phyloP scores from a whole-genome alignment of 768 basidiomycete species.

The Guyanaporus albipodus region DNA sequence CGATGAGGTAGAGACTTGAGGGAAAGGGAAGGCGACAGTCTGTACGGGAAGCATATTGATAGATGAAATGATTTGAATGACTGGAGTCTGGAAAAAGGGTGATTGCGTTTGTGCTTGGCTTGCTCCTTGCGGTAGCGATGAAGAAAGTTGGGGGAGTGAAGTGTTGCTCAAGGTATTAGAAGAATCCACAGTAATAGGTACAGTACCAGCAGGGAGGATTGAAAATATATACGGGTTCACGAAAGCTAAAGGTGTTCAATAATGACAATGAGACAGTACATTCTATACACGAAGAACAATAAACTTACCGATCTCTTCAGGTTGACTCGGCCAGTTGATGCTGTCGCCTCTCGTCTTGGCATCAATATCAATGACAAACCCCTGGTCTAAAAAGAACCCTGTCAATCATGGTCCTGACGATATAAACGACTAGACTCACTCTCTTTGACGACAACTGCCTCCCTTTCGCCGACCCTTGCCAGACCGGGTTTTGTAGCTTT shows the following conservation, averaged over 20 bases:
- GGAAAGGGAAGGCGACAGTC: slow-evolving; percentile 62
- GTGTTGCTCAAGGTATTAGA: slow-evolving; percentile 16
- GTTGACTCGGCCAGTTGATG: slow-evolving; percentile 74
- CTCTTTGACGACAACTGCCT: slow-evolving; percentile 74
- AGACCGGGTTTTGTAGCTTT: slow-evolving; percentile 62
- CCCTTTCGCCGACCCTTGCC: slow-evolving; percentile 51
- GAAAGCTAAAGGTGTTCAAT: slow-evolving; percentile 47
- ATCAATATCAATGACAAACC: slow-evolving; percentile 58
- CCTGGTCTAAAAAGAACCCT: slow-evolving; percentile 49
- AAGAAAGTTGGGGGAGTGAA: slow-evolving; percentile 7
- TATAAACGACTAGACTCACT: slow-evolving; percentile 45
- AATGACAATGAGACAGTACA: slow-evolving; percentile 56
- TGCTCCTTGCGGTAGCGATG: slow-evolving; percentile 17
- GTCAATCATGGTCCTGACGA: neutral
- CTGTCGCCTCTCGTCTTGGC: slow-evolving; percentile 48
- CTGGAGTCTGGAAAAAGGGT: slow-evolving; percentile 49
- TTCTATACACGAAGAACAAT: slow-evolving; percentile 38
- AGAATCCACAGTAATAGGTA: slow-evolving; percentile 33
- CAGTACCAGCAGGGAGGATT: slow-evolving; percentile 65
- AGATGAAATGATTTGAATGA: slow-evolving; percentile 69
- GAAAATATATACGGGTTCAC: slow-evolving; percentile 77
- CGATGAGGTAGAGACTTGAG: slow-evolving; percentile 26
- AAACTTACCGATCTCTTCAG: slow-evolving; percentile 70
- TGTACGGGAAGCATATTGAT: slow-evolving; percentile 61
- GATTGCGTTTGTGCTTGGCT: slow-evolving; percentile 26